These are phyloP conservation scores for Populus pruinosa DNA, from an alignment of 345 rosid species.

Conservation along the genomic window DNA sequence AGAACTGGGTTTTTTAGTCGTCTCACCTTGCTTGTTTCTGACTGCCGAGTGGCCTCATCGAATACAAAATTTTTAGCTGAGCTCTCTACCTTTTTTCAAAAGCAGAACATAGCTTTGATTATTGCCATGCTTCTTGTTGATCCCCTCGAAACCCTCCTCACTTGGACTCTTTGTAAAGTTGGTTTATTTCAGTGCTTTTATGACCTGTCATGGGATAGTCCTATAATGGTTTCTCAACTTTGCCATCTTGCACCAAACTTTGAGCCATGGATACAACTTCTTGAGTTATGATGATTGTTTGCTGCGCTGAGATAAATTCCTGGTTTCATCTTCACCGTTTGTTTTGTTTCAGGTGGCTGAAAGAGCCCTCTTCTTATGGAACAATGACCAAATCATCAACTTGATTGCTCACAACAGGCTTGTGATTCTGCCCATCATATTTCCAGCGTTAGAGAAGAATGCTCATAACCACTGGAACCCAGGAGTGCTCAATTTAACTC, in stretches of 20 bases:
- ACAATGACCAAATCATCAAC: slow-evolving; percentile 82
- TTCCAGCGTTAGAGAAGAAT: slow-evolving; percentile 73
- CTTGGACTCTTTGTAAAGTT: background rate
- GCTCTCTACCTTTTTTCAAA: background rate
- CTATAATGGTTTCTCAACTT: background rate
- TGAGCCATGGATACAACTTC: background rate
- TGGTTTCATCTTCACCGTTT: background rate
- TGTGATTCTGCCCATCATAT: slow-evolving; percentile 59
- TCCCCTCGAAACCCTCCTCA: background rate
- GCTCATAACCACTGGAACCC: slow-evolving; percentile 77
- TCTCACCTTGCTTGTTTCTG: background rate
- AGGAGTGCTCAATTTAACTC: slow-evolving; percentile 63
- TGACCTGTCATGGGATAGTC: background rate
- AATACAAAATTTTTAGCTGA: background rate
- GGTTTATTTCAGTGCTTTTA: background rate
- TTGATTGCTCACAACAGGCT: slow-evolving; percentile 65
- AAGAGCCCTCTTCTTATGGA: slow-evolving; percentile 84
- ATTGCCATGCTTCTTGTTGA: background rate
- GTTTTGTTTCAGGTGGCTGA: slow-evolving; percentile 72
- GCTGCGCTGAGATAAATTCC: background rate
- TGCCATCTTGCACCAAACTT: background rate
- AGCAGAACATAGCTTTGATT: background rate
- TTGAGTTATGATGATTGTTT: background rate
- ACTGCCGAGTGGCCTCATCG: background rate
- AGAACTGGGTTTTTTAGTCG: background rate